These are phyloP conservation scores for Lactarius indigo DNA, from an alignment of 768 basidiomycete species.

Conservation along the genomic window DNA sequence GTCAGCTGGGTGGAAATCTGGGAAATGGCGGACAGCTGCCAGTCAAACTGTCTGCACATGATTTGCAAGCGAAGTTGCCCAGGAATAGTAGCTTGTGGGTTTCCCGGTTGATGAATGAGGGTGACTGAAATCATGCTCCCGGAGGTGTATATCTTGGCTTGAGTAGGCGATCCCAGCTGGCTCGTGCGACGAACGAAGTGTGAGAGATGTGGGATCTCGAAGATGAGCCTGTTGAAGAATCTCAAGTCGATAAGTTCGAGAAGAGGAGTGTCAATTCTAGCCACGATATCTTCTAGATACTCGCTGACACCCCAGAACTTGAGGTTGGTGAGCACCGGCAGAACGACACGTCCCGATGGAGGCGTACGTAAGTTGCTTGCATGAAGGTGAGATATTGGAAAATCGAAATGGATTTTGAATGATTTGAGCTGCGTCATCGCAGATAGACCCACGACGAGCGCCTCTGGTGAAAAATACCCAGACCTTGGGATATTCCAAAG, in stretches of 20 bases:
- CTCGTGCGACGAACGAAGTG: not conserved
- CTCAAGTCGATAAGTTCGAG: not conserved
- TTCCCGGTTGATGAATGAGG: not conserved
- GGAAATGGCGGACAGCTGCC: constrained; percentile 4
- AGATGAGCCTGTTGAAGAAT: not conserved
- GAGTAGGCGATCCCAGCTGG: not conserved
- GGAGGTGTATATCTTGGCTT: not conserved
- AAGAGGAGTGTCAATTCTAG: not conserved
- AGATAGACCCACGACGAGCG: not conserved
- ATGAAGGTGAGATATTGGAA: not conserved
- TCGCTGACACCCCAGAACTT: constrained; percentile 3
- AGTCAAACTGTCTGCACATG: not conserved
- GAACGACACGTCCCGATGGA: not conserved
- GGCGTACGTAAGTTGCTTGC: not conserved
- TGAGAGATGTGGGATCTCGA: constrained; percentile 1
- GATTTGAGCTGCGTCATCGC: not conserved
- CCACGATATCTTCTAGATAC: constrained; percentile 7
- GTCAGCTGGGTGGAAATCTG: not conserved
- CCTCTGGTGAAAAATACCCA: not conserved
- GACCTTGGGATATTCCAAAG: not conserved
- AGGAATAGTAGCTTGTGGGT: not conserved
- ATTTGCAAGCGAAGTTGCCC: not conserved
- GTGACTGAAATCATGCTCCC: not conserved
- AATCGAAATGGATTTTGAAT: not conserved
- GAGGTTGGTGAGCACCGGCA: not conserved